Conservation (phyloP, 2,329 filamentous ascomycete species). For the Aspergillus chevalieri region DNA sequence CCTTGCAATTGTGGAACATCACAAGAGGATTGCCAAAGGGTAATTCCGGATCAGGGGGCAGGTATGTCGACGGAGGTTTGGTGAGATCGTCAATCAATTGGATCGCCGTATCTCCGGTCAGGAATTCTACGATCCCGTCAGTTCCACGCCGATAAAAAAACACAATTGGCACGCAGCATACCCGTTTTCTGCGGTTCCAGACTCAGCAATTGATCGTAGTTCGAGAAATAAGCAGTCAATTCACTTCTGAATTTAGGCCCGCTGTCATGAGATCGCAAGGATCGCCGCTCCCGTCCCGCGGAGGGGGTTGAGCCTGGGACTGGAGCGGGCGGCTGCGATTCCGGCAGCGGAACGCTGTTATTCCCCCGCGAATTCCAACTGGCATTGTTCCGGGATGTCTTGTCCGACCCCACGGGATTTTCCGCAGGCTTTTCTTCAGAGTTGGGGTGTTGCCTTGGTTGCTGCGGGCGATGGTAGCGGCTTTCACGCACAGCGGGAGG, state of each 20-base stretch:
- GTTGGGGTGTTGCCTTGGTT: background rate
- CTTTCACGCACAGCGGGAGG: background rate
- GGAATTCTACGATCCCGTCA: slow-evolving; percentile 51
- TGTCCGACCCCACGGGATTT: background rate
- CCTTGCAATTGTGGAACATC: slow-evolving; percentile 33
- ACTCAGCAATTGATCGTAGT: slow-evolving; percentile 90
- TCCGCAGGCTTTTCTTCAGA: background rate
- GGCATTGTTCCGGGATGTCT: slow-evolving; percentile 1
- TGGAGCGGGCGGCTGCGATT: slow-evolving; percentile 3
- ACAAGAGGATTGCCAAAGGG: slow-evolving; percentile 33
- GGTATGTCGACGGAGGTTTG: slow-evolving; percentile 22
- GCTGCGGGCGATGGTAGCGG: background rate
- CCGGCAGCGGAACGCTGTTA: background rate
- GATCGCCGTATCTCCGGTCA: slow-evolving; percentile 68
- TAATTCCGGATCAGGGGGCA: slow-evolving; percentile 14
- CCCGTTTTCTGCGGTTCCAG: slow-evolving; percentile 73
- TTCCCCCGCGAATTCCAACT: slow-evolving; percentile 1
- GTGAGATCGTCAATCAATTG: slow-evolving; percentile 58
- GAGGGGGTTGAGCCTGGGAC: background rate
- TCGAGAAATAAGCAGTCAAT: slow-evolving; percentile 80
- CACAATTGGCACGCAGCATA: slow-evolving; percentile 34
- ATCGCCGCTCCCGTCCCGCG: slow-evolving; percentile 55
- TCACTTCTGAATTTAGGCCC: slow-evolving; percentile 85
- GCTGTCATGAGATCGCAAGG: slow-evolving; percentile 76
- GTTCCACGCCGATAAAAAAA: background rate